Evolutionary conservation across 805 yeast species (phyloP).

Genomic region (Pichia ethanolica): DNA sequence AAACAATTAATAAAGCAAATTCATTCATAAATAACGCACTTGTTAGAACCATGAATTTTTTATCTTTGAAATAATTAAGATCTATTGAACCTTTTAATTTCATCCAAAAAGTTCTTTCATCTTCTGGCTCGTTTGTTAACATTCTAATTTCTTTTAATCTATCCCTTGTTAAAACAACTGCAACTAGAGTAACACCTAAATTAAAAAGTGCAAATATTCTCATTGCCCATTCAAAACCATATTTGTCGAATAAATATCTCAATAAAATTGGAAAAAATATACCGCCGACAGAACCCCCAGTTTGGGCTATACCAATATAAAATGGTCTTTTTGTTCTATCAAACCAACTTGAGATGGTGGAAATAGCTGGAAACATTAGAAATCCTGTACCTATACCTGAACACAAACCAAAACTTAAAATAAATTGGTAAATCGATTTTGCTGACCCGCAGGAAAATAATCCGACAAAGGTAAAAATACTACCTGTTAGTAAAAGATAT

Average conservation of each 20-base stretch:
- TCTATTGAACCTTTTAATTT: slow-evolving; percentile 29
- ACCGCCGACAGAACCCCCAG: slow-evolving; percentile 51
- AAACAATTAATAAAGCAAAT: slow-evolving; percentile 37
- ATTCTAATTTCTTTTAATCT: slow-evolving; percentile 27
- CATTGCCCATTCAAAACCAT: slow-evolving; percentile 54
- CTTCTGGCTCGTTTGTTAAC: slow-evolving; percentile 16
- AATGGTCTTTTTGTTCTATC: slow-evolving; percentile 42
- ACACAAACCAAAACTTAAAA: slow-evolving; percentile 49
- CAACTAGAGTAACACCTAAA: slow-evolving; percentile 29
- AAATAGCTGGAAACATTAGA: slow-evolving; percentile 52
- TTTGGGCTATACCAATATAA: slow-evolving; percentile 42
- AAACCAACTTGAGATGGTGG: slow-evolving; percentile 63
- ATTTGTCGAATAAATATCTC: slow-evolving; percentile 37
- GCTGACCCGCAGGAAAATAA: slow-evolving; percentile 53
- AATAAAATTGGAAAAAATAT: slow-evolving; percentile 44
- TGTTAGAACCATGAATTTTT: slow-evolving; percentile 32
- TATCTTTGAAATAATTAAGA: slow-evolving; percentile 34
- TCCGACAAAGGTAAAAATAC: slow-evolving; percentile 42
- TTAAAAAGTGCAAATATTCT: slow-evolving; percentile 43
- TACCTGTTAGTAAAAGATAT: slow-evolving; percentile 37
- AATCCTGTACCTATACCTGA: slow-evolving; percentile 56
- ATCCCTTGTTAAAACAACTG: slow-evolving; percentile 35
- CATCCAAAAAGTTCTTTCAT: slow-evolving; percentile 9
- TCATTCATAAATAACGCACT: slow-evolving; percentile 40
- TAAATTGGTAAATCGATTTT: slow-evolving; percentile 48